A percentile compares a stretch with the other conserved stretches of the same genome.
These are phyloP conservation scores for Globisporangium middletonii DNA, from an alignment of 352 stramenopile species.

Conservation along the genomic window DNA sequence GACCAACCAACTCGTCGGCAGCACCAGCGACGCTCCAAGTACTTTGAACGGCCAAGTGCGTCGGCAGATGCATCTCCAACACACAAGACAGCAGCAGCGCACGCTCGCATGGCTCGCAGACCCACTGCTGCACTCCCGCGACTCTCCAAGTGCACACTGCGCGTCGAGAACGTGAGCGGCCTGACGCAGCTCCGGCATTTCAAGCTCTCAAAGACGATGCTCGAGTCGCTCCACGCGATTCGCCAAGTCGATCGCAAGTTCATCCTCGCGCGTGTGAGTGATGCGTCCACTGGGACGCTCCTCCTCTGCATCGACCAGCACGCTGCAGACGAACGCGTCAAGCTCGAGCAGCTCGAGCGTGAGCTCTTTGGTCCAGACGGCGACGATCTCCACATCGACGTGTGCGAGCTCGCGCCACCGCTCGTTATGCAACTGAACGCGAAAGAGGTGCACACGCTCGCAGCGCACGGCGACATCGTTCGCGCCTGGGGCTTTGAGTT, in stretches of 20 bases:
- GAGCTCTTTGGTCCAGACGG: constrained; percentile 52
- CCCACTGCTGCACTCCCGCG: constrained; percentile 1
- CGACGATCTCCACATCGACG: constrained; percentile 43
- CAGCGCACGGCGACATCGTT: constrained; percentile 41
- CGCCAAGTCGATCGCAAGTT: constrained; percentile 90
- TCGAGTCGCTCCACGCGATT: constrained; percentile 70
- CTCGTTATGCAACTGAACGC: constrained; percentile 51
- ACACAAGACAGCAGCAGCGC: not conserved
- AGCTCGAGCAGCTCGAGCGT: constrained; percentile 77
- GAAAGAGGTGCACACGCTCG: constrained; percentile 39
- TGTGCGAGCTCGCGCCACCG: constrained; percentile 42
- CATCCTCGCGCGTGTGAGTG: constrained; percentile 62
- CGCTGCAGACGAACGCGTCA: constrained; percentile 86
- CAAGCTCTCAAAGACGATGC: constrained; percentile 64
- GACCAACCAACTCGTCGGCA: not conserved
- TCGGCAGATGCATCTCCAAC: not conserved
- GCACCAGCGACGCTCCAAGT: constrained; percentile 5
- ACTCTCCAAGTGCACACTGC: constrained; percentile 16
- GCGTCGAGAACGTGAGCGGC: constrained; percentile 27
- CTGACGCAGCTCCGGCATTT: constrained; percentile 19
- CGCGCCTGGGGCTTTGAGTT: constrained; percentile 83
- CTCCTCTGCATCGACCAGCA: constrained; percentile 89
- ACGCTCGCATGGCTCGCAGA: not conserved
- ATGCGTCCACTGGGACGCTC: constrained; percentile 19
- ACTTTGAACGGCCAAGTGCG: constrained; percentile 4